A percentile compares a stretch with the other conserved stretches of the same genome.
Evolutionary conservation across 2,329 filamentous ascomycete genomes (phyloP).

Genomic region (Sporothrix dimorphospora): DNA sequence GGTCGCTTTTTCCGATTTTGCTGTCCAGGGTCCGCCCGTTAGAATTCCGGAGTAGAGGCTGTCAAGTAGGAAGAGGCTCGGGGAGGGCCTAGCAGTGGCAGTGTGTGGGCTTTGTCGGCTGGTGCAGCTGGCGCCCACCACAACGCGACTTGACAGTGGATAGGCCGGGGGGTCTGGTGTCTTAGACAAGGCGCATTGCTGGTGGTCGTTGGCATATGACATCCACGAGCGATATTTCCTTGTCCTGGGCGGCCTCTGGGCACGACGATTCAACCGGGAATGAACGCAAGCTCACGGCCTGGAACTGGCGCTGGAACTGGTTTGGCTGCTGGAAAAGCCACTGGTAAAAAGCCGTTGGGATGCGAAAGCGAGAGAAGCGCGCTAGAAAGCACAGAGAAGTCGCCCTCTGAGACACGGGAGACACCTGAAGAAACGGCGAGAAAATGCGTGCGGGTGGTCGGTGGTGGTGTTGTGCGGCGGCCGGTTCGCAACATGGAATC

Average conservation of each 20-base stretch:
- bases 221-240: not conserved
- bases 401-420: constrained; percentile 5
- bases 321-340: not conserved
- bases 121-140: not conserved
- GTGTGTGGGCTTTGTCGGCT: constrained; percentile 7
- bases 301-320: not conserved
- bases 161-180: not conserved
- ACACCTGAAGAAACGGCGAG: not conserved
- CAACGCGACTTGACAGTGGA: not conserved
- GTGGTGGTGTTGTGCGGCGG: not conserved
- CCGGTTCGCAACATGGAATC: constrained; percentile 2
- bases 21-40: constrained; percentile 14
- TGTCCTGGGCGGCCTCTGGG: constrained; percentile 20
- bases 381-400: constrained; percentile 14
- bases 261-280: not conserved
- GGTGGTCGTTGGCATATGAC: not conserved
- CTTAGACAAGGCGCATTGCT: constrained; percentile 15
- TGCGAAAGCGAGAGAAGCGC: constrained; percentile 8
- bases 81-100: constrained; percentile 3
- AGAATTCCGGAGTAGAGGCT: no score
- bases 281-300: no score
- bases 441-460: not conserved
- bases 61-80: constrained; percentile 15
- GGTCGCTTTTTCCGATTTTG: not conserved
- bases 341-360: constrained; percentile 1